Percentiles rank a stretch among this genome's conserved stretches.
These are phyloP conservation scores for Penicillium daleae DNA, from an alignment of 495 filamentous ascomycete genomes.

Conservation along the genomic window DNA sequence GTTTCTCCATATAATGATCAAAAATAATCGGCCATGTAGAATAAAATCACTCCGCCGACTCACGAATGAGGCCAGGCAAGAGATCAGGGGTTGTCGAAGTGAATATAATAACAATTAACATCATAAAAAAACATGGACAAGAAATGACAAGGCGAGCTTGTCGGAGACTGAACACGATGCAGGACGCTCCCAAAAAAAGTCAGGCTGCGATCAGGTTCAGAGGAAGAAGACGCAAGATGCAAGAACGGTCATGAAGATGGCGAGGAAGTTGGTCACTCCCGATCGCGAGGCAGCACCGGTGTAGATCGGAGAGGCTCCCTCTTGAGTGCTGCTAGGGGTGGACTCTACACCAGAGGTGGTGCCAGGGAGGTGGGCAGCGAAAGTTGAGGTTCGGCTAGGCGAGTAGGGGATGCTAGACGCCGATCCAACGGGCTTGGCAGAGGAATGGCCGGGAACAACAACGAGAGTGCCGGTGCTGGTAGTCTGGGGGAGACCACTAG, in stretches of 20 bases:
- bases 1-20: constrained; percentile 6
- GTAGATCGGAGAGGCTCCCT: constrained; percentile 27
- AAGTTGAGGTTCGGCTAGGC: constrained; percentile 21
- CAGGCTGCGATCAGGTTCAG: neutral
- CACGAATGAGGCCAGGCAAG: neutral
- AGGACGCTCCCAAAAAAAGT: neutral
- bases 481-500: neutral
- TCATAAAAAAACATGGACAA: constrained; percentile 3
- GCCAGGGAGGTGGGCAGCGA: constrained; percentile 24
- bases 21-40: constrained; percentile 9
- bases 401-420: constrained; percentile 13
- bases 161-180: neutral
- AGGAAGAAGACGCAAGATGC: neutral
- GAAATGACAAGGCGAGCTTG: neutral
- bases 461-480: neutral
- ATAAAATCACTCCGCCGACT: constrained; percentile 14
- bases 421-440: constrained; percentile 8
- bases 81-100: constrained; percentile 6
- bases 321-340: constrained; percentile 27
- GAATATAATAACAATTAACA: constrained; percentile 7
- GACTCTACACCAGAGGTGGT: constrained; percentile 15
- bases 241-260: neutral
- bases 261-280: neutral
- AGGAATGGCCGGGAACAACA: neutral
- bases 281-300: constrained; percentile 28